A percentile compares a stretch with the other conserved stretches of the same genome.
Conservation (phyloP, 2,329 filamentous ascomycete genomes). For the Botryosphaeria dothidea region DNA sequence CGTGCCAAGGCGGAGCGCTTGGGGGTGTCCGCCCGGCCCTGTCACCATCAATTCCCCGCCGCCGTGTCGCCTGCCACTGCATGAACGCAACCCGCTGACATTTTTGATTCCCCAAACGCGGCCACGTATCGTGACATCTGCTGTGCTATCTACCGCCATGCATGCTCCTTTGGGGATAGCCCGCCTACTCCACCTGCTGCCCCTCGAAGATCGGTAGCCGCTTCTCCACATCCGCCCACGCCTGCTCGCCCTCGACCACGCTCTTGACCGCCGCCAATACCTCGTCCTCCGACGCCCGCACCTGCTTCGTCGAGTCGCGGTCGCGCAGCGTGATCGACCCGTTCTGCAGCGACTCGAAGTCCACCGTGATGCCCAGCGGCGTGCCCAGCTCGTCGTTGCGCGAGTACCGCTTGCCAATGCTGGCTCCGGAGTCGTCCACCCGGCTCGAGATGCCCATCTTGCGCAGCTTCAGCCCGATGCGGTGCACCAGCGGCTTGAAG, state of each 20-base stretch:
- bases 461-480: slow-evolving; percentile 75
- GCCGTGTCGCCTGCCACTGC: slow-evolving; percentile 1
- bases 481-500: slow-evolving; percentile 75
- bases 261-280: slow-evolving; percentile 73
- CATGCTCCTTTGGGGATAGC: background rate
- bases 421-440: slow-evolving; percentile 86
- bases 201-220: slow-evolving; percentile 83
- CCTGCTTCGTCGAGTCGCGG: slow-evolving; percentile 86
- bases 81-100: slow-evolving; percentile 11
- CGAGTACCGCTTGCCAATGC: slow-evolving; percentile 85
- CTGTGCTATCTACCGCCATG: background rate
- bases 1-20: background rate
- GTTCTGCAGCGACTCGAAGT: slow-evolving; percentile 93
- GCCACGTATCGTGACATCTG: slow-evolving; percentile 10
- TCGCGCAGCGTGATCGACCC: slow-evolving; percentile 84
- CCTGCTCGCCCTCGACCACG: slow-evolving; percentile 63
- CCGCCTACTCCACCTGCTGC: slow-evolving; percentile 59
- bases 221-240: slow-evolving; percentile 70
- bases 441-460: slow-evolving; percentile 77
- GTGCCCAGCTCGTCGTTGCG: slow-evolving; percentile 96
- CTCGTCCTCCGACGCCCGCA: slow-evolving; percentile 77
- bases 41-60: background rate
- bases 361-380: slow-evolving; percentile 88
- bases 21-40: background rate
- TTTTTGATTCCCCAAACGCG: background rate